These are phyloP conservation scores for Tetrastigma voinierianum DNA, from an alignment of 164 flowering plant species.

Conservation along the genomic window DNA sequence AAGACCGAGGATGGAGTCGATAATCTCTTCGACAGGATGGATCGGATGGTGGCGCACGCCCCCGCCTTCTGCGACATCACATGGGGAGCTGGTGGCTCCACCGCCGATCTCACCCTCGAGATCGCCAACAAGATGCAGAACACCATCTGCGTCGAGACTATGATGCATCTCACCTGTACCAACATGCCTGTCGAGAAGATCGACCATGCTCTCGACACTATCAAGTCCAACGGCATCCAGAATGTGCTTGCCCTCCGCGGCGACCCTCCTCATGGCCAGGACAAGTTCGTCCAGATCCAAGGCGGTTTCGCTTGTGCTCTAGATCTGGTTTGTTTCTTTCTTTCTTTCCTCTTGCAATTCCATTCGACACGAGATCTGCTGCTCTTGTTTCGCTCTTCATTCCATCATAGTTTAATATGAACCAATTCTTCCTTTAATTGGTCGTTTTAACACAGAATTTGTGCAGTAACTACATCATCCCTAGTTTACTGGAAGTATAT, in stretches of 20 bases:
- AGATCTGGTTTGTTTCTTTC: constrained; percentile 50
- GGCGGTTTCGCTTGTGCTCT: constrained; percentile 97
- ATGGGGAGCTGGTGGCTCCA: constrained; percentile 98
- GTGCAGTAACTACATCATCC: too few species aligned
- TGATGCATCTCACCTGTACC: constrained; percentile 99
- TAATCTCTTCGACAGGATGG: constrained; percentile 89
- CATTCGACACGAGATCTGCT: background rate
- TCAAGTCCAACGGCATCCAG: constrained; percentile 82
- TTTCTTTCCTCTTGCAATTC: background rate
- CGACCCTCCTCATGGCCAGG: constrained; percentile 98
- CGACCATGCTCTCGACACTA: constrained; percentile 76
- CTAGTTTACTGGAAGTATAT: too few species aligned
- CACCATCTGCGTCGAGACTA: constrained; percentile 89
- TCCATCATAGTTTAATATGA: too few species aligned
- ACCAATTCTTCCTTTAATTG: too few species aligned
- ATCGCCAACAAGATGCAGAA: constrained; percentile 91
- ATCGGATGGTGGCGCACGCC: constrained; percentile 81
- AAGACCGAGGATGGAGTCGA: constrained; percentile 95
- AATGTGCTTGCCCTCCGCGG: constrained; percentile 96
- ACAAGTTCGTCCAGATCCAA: constrained; percentile 82
- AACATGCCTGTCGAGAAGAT: constrained; percentile 96
- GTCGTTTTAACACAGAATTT: too few species aligned
- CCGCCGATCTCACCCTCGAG: constrained; percentile 92
- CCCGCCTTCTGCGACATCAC: constrained; percentile 97
- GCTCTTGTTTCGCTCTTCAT: too few species aligned